Base-by-base conservation (phyloP, 345 rosid genomes). In the Mangifera indica region DNA sequence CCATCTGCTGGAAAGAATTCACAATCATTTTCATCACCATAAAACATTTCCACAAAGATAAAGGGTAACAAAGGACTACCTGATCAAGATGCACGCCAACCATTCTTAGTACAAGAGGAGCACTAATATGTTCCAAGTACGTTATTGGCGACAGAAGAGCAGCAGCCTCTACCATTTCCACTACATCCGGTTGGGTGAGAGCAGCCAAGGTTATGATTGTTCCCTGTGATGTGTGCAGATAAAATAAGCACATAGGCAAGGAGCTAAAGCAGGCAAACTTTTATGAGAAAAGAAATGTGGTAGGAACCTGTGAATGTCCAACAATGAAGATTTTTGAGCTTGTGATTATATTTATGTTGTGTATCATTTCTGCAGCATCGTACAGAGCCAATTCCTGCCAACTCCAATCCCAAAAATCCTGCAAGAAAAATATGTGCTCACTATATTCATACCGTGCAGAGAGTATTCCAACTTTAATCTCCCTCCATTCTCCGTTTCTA, bases 351-450 rank as follows among this genome's bases (percentile, higher is more conserved):
- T 86, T 73, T 66, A 88, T 51, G 77, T 84, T 81, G 62, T 40
- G 56, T 60, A 94, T 63, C 97, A 90, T 90, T 86, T 76, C 92
- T 51, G 93, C 84, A 32, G 90, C 86, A 79, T 92, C 98, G 81
- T 72, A 81, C 59, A 87, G 66, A 1, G 98, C 98, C 81, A 92
- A 79, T 67, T 94, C 98, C 89, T 94, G 88, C 98, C 98, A 94
- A 80, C 97, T 94, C 95, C 95, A 94, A 48, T 94, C 92, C 98
- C 98, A 94, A 82, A 82, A 94, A 32, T 90, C 90, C 98, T 92
- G 81, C 81, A 75, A 68, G 63, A 71, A 72, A 74, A 70, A n/a
- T 15, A 17, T 34, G 32, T 10, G 58, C n/a, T 71, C 13, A 72
- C 32, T 53, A 52, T 63, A 44, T 34, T 54, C 60, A 37, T 15